phyloP scores from a whole-genome alignment of 352 stramenopile genomes.

The Phytophthora chlamydospora region DNA sequence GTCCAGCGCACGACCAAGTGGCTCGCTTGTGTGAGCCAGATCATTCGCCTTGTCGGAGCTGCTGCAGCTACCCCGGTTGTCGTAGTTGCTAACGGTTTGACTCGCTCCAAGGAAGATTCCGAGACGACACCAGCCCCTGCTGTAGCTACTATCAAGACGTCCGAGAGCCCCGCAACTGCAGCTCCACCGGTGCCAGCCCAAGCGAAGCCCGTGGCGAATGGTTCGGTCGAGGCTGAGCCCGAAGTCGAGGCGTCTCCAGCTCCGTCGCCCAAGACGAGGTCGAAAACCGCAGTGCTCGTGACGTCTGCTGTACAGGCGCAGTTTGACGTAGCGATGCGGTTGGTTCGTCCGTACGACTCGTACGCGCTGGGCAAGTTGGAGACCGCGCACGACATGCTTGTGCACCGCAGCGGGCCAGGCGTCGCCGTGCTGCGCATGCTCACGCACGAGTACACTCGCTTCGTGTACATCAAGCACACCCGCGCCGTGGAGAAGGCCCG shows the following conservation, averaged over 20 bases:
- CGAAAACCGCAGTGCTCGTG: conserved; percentile 27
- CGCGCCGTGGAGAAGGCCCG: conserved; percentile 72
- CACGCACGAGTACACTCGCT: conserved; percentile 85
- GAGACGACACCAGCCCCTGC: not conserved
- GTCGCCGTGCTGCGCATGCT: conserved; percentile 74
- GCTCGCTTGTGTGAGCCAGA: conserved; percentile 66
- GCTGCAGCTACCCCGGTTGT: not conserved
- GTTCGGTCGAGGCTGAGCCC: conserved; percentile 14
- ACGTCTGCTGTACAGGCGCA: conserved; percentile 48
- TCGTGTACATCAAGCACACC: conserved; percentile 86
- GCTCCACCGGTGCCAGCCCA: not conserved
- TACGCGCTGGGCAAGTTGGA: conserved; percentile 77
- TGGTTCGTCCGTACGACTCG: conserved; percentile 70
- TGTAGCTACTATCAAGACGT: not conserved
- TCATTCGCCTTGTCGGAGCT: conserved; percentile 62
- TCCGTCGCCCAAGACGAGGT: conserved; percentile 6
- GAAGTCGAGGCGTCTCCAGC: conserved; percentile 4
- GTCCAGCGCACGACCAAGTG: conserved; percentile 77
- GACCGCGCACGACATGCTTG: conserved; percentile 63
- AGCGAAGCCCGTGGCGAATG: conserved; percentile 5
- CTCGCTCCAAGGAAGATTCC: conserved; percentile 5
- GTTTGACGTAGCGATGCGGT: conserved; percentile 67
- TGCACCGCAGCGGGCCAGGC: conserved; percentile 58
- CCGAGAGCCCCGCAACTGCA: conserved; percentile 1
- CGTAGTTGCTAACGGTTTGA: not conserved